phyloP scores from a whole-genome alignment of 805 yeast genomes.

The Wickerhamiella dianesei region DNA sequence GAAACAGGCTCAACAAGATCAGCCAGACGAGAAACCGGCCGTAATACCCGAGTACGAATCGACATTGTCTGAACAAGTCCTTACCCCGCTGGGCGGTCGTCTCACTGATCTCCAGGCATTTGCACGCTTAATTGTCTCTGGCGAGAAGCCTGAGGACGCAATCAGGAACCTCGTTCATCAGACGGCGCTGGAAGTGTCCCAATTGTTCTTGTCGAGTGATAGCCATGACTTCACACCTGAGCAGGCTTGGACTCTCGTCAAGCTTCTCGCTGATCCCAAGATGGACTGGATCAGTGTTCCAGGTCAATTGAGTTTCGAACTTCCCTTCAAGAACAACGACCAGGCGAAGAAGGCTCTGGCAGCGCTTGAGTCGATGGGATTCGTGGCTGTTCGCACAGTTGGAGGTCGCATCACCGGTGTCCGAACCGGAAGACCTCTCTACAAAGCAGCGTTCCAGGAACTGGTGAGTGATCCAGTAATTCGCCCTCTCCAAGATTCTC shows the following conservation, averaged over 20 bases:
- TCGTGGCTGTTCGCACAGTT: constrained; percentile 57
- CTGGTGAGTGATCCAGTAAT: constrained; percentile 46
- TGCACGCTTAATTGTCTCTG: constrained; percentile 73
- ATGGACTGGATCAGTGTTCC: constrained; percentile 14
- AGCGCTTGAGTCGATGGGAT: constrained; percentile 65
- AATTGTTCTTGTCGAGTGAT: constrained; percentile 42
- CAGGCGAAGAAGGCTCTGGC: constrained; percentile 34
- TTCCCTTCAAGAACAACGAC: constrained; percentile 32
- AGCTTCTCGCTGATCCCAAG: constrained; percentile 29
- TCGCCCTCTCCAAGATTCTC: constrained; percentile 49
- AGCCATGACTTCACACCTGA: constrained; percentile 47
- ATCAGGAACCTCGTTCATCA: constrained; percentile 66
- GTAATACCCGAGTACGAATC: constrained; percentile 19
- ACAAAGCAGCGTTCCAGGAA: constrained; percentile 59
- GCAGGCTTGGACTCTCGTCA: constrained; percentile 80
- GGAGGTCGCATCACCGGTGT: constrained; percentile 61
- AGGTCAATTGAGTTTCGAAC: constrained; percentile 19
- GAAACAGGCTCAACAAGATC: constrained; percentile 2
- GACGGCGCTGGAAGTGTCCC: constrained; percentile 77
- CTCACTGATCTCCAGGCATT: constrained; percentile 87
- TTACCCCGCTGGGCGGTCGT: constrained; percentile 83
- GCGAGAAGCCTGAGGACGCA: constrained; percentile 71
- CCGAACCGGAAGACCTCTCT: constrained; percentile 73
- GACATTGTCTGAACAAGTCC: constrained; percentile 8
- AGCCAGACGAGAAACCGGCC: constrained; percentile 18